Conservation (phyloP, 768 basidiomycete genomes). For the Mycena latifolia region DNA sequence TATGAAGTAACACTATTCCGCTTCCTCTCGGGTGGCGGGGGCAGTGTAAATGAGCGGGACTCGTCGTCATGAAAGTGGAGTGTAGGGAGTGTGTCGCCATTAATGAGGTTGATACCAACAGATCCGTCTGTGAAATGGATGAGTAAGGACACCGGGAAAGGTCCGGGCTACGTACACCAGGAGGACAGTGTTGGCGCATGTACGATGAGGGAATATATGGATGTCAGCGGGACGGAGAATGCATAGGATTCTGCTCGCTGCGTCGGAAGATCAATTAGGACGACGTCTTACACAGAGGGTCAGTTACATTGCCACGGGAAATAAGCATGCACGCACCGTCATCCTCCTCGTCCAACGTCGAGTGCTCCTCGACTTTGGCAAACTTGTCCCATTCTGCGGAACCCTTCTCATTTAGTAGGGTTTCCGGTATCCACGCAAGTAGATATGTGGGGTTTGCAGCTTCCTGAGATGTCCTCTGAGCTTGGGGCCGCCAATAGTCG, state of each 20-base stretch:
- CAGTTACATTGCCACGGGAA: slow-evolving; percentile 16
- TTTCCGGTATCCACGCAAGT: slow-evolving; percentile 95
- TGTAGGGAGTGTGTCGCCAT: slow-evolving; percentile 87
- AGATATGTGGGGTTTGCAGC: slow-evolving; percentile 81
- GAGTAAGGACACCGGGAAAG: slow-evolving; percentile 36
- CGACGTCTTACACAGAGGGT: slow-evolving; percentile 62
- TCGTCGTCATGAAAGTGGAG: slow-evolving; percentile 98
- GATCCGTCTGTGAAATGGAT: slow-evolving; percentile 74
- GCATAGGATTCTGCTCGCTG: slow-evolving; percentile 92
- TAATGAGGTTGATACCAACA: slow-evolving; percentile 89
- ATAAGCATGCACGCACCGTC: slow-evolving; percentile 63
- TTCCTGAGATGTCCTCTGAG: slow-evolving; percentile 61
- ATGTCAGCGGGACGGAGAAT: slow-evolving; percentile 92
- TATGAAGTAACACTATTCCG: slow-evolving; percentile 64
- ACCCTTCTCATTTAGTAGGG: slow-evolving; percentile 85
- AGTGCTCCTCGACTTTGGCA: slow-evolving; percentile 82
- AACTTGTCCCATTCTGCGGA: slow-evolving; percentile 92
- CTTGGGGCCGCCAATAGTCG: slow-evolving; percentile 18
- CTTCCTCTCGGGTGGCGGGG: slow-evolving; percentile 53
- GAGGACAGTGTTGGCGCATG: slow-evolving; percentile 87
- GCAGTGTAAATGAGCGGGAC: slow-evolving; percentile 79
- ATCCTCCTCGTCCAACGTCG: slow-evolving; percentile 72
- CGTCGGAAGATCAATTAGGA: slow-evolving; percentile 87
- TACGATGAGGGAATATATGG: slow-evolving; percentile 90
- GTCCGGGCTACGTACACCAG: slow-evolving; percentile 68